A percentile compares a stretch with the other conserved stretches of the same genome.
Evolutionary conservation across 2,329 filamentous ascomycete species (phyloP).

Genomic region (Capronia epimyces): DNA sequence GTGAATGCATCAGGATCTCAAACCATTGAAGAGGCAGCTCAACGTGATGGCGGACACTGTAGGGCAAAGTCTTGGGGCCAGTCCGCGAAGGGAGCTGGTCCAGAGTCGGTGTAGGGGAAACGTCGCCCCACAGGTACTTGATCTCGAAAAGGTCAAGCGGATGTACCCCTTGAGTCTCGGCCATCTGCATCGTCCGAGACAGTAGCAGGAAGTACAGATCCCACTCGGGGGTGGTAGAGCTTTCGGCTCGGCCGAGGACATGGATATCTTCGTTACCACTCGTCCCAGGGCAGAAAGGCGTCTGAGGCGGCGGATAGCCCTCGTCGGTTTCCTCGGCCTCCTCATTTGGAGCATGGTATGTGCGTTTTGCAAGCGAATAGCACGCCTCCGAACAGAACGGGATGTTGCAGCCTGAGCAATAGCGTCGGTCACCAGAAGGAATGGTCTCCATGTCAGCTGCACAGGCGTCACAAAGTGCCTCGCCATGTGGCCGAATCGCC

Average conservation of each 20-base stretch:
- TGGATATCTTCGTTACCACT: slow-evolving; percentile 52
- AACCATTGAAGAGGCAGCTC: slow-evolving; percentile 56
- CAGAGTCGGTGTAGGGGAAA: slow-evolving; percentile 32
- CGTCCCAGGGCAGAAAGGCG: slow-evolving; percentile 41
- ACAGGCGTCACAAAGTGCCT: slow-evolving; percentile 84
- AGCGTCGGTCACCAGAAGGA: slow-evolving; percentile 40
- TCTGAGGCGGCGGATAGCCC: slow-evolving; percentile 18
- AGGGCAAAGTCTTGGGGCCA: slow-evolving; percentile 46
- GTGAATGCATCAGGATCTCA: slow-evolving; percentile 41
- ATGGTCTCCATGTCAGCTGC: slow-evolving; percentile 64
- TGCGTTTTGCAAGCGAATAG: slow-evolving; percentile 49
- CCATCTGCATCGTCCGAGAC: slow-evolving; percentile 55
- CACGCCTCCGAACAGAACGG: slow-evolving; percentile 58
- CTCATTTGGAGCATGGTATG: slow-evolving; percentile 46
- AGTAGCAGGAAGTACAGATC: slow-evolving; percentile 58
- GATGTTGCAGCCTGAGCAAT: slow-evolving; percentile 41
- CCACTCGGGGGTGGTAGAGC: slow-evolving; percentile 52
- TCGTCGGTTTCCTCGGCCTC: slow-evolving; percentile 25
- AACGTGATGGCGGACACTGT: slow-evolving; percentile 57
- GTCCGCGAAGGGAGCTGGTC: slow-evolving; percentile 27
- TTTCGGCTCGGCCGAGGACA: slow-evolving; percentile 54
- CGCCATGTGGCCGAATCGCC: slow-evolving; percentile 80
- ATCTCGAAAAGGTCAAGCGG: slow-evolving; percentile 56
- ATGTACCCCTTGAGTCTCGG: slow-evolving; percentile 54
- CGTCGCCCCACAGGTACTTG: slow-evolving; percentile 63